phyloP scores from a whole-genome alignment of 2,329 filamentous ascomycete species.

The Botrytis paeoniae region DNA sequence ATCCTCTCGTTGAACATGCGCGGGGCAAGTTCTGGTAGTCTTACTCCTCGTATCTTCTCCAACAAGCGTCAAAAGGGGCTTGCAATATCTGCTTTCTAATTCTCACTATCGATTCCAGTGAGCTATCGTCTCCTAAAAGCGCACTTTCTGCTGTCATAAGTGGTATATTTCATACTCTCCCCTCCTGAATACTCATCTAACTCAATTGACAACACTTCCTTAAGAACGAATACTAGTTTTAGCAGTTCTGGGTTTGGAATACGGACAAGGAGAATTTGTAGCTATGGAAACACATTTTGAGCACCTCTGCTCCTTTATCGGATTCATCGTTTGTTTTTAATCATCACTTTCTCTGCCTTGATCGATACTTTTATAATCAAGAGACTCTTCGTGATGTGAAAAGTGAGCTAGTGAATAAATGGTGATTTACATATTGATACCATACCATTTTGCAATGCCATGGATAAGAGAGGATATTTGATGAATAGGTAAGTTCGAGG shows the following conservation, averaged over 20 bases:
- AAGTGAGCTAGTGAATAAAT: neutral
- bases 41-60: neutral
- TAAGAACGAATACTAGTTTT: neutral
- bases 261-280: neutral
- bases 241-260: neutral
- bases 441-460: accelerated
- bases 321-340: no score
- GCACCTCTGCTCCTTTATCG: no score
- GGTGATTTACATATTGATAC: accelerated
- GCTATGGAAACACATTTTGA: neutral
- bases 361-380: neutral
- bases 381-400: accelerated
- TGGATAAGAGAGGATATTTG: neutral
- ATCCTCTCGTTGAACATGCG: neutral
- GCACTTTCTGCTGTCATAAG: neutral
- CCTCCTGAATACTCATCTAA: neutral
- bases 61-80: no score
- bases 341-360: no score
- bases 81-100: accelerated
- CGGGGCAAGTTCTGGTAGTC: neutral
- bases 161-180: neutral
- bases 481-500: no score
- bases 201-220: neutral
- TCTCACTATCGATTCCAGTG: neutral
- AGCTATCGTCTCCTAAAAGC: no score